A percentile compares a stretch with the other conserved stretches of the same genome.
Conservation (phyloP, 768 basidiomycete genomes). For the Stropharia rugosoannulata region DNA sequence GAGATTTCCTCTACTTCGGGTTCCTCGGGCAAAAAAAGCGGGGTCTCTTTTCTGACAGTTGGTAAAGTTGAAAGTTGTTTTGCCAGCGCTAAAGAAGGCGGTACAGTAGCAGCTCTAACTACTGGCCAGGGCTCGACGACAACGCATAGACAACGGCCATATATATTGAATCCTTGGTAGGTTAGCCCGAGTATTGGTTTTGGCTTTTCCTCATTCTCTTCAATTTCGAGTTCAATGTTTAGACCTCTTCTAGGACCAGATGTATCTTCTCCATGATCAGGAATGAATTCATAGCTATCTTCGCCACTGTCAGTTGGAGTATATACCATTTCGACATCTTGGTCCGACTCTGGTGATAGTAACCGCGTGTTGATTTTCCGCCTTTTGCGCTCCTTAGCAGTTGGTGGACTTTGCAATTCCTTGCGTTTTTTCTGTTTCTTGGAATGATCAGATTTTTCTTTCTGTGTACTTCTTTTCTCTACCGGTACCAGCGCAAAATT, state of each 20-base stretch:
- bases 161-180: constrained; percentile 71
- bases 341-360: neutral
- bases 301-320: constrained; percentile 3
- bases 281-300: constrained; percentile 9
- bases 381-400: constrained; percentile 1
- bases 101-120: constrained; percentile 28
- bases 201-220: constrained; percentile 73
- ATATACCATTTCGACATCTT: neutral
- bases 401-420: neutral
- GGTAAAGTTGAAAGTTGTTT: neutral
- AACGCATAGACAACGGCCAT: constrained; percentile 73
- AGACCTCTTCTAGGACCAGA: neutral
- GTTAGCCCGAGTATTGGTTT: constrained; percentile 65
- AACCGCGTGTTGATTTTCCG: neutral
- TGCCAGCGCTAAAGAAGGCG: constrained; percentile 3
- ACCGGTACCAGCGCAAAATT: constrained; percentile 33
- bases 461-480: neutral
- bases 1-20: constrained; percentile 32
- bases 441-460: neutral
- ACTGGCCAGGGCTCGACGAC: constrained; percentile 82
- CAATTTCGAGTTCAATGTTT: constrained; percentile 36
- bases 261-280: constrained; percentile 3
- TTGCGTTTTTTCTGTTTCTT: constrained; percentile 19
- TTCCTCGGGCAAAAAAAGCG: constrained; percentile 74
- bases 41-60: constrained; percentile 45